Evolutionary conservation across 129 eudicot genomes (phyloP), one percentile per base, ranked within the genome.

Genomic region (Centella asiatica): DNA sequence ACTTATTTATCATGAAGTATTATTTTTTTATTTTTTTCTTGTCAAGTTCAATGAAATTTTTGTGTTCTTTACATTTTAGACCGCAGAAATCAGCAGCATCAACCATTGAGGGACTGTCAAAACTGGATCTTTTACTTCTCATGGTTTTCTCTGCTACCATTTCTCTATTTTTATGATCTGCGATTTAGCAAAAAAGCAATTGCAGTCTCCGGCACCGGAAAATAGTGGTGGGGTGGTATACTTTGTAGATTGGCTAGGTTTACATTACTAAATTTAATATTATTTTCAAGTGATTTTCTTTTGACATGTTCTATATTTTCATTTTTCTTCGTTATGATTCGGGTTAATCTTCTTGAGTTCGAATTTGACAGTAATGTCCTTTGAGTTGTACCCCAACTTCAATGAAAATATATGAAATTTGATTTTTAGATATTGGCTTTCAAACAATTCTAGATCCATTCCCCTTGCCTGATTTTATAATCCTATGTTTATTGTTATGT

Each of bases 71-170:
- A 42, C 53, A 27, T 62, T 72, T 52, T 72, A 83, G 89, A 76
- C 80, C 74, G 34, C 89, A 81, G 73, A 36, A 44, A 48, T 58
- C 82, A 5, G 79, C 74, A 26, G 66, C 26, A 63, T 32, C 67
- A 39, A 64, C 72, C 49, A 70, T 73, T 26, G 45, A 31, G 31
- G 74, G 69, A 54, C 42, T 19, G 26, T 48, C 74, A 50, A 73
- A 73, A 63, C 62, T 79, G 54, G 62, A 73, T 40, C 18, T 23
- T 22, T 57, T 26, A 37, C 51, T 76, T 19, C 57, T 78, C 56
- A 26, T 63, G 62, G 51, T 57, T 47, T 70, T 70, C 33, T 60
- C 34, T 50, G 75, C 78, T 23, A 59, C 65, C 66, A 54, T 76
- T 64, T 78, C 48, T 39, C 32, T 69, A 34, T 34, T 77, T 52